phyloP scores from a whole-genome alignment of 164 flowering plant genomes.

The Berberis vulgaris region DNA sequence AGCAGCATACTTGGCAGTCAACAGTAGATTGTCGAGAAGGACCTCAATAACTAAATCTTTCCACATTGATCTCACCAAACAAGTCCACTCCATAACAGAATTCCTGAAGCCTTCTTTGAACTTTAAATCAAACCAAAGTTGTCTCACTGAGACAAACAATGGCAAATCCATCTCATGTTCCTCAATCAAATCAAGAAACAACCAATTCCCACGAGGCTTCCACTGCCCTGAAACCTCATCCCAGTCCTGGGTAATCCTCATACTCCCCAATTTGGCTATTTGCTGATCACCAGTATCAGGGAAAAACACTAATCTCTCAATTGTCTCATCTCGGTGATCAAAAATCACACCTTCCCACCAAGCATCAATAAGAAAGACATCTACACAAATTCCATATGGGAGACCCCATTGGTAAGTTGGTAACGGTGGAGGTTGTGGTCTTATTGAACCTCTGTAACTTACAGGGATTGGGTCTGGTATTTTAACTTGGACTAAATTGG shows the following conservation, averaged over 20 bases:
- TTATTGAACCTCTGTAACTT: too few species aligned
- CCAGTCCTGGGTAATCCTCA: conserved; percentile 59
- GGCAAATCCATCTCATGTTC: conserved; percentile 11
- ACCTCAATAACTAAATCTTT: conserved; percentile 16
- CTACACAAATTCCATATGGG: conserved; percentile 67
- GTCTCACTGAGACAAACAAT: conserved; percentile 32
- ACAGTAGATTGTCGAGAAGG: background rate
- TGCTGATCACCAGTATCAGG: conserved; percentile 80
- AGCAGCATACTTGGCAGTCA: conserved; percentile 1
- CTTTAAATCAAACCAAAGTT: conserved; percentile 47
- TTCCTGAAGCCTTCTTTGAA: conserved; percentile 19
- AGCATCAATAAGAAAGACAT: conserved; percentile 38
- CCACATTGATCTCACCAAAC: conserved; percentile 28
- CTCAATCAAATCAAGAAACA: conserved; percentile 41
- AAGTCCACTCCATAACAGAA: conserved; percentile 39
- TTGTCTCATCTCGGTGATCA: conserved; percentile 40
- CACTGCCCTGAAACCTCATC: conserved; percentile 32
- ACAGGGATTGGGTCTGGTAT: too few species aligned
- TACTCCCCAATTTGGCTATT: conserved; percentile 10
- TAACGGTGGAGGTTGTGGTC: too few species aligned
- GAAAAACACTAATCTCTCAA: conserved; percentile 51
- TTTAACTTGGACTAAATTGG: too few species aligned
- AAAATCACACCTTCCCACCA: conserved; percentile 97
- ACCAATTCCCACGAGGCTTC: conserved; percentile 45
- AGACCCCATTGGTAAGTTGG: conserved; percentile 9